Evolutionary conservation across 305 asterid species (phyloP).

Genomic region (Nicotiana rustica): DNA sequence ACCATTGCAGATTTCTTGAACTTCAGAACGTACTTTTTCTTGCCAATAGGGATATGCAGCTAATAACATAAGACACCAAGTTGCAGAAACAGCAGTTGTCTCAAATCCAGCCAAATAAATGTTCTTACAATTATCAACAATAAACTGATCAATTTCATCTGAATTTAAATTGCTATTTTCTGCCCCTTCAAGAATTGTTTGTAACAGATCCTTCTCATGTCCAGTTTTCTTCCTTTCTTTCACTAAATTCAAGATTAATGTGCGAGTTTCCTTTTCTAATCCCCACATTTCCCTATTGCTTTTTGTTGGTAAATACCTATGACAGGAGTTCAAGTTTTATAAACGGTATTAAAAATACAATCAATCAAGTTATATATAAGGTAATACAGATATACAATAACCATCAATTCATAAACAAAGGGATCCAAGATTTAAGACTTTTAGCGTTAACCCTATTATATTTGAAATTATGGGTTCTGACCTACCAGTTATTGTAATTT

Average conservation of each 20-base stretch:
- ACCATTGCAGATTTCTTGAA: slow-evolving; percentile 40
- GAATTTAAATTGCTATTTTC: background rate
- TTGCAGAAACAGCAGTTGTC: slow-evolving; percentile 47
- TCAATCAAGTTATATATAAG: too few relatives aligned
- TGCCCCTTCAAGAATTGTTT: slow-evolving; percentile 32
- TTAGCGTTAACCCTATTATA: too few relatives aligned
- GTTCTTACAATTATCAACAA: slow-evolving; percentile 32
- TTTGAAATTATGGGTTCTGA: too few relatives aligned
- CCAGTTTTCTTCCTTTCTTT: slow-evolving; percentile 32
- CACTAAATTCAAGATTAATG: slow-evolving; percentile 27
- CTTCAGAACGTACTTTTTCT: slow-evolving; percentile 39
- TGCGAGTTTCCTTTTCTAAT: slow-evolving; percentile 26
- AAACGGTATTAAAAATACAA: too few relatives aligned
- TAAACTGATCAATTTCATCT: background rate
- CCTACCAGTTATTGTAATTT: too few relatives aligned
- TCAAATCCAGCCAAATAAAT: slow-evolving; percentile 43
- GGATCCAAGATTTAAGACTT: too few relatives aligned
- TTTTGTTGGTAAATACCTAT: slow-evolving; percentile 31
- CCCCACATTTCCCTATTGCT: slow-evolving; percentile 35
- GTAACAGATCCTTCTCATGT: slow-evolving; percentile 27
- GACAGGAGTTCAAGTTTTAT: too few relatives aligned
- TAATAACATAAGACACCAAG: slow-evolving; percentile 47
- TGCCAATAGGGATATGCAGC: slow-evolving; percentile 47
- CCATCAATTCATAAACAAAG: too few relatives aligned
- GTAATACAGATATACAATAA: too few relatives aligned